Base-by-base conservation (phyloP, 164 flowering plant genomes). In the Amborella trichopoda region DNA sequence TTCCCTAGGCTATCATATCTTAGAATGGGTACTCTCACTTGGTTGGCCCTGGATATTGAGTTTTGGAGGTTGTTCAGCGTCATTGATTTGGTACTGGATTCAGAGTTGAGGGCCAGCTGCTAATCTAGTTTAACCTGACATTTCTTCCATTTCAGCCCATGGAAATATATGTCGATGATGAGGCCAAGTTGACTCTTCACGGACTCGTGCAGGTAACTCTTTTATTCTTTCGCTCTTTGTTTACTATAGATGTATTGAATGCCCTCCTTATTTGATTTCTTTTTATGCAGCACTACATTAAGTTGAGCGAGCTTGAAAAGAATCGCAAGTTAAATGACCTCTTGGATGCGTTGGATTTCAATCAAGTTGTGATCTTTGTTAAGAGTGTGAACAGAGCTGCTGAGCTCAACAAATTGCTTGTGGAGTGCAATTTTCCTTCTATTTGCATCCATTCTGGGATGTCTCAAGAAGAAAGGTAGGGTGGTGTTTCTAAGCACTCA, bases 91-190 rank as follows among this genome's bases (percentile, higher is more conserved):
- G 62, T 77, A 61, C 56, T 78, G 77, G 85, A 68, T 73, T 72
- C 73, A 57, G 66, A 16, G 77, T 67, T 78, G 75, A 64, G 63
- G 78, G 65, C 40, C 30, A 68, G 64, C 62, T 4, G 60, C 81
- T 81, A 77, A 78, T 68, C 44, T 69, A 66, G 60, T 80, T 79
- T 74, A 56, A 73, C 74, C 23, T 86, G 74, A 64, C 68, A 56
- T 80, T 75, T 84, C 59, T 79, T 75, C 75, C 32, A 61, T 84
- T 84, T 64, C 99, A 91, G 99, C 99, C 99, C 10, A 91, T 91
- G 99, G 99, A 91, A 70, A 91, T 91, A 49, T 91, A 91, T 73
- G 99, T 91, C 28, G 99, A 91, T 24, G 98, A 90, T 47, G 99
- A 91, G 56, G 96, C 99, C 41, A 91, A 91, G 74, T 65, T 91